Evolutionary conservation across 768 basidiomycete genomes (phyloP).

Genomic region (Grammothele lineata): DNA sequence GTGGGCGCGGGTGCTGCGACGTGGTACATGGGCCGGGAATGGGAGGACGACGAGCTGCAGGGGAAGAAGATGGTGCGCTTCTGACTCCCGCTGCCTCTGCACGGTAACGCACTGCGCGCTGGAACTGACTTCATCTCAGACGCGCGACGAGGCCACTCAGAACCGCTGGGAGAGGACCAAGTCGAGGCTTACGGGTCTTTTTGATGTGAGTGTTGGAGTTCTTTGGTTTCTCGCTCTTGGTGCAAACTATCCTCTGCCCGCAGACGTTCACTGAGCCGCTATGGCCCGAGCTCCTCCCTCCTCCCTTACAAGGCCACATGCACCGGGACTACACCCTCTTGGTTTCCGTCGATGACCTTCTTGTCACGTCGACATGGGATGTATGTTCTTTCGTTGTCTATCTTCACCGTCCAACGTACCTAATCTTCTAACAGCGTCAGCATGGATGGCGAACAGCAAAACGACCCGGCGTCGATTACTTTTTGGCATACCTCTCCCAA

Average conservation of each 20-base stretch:
- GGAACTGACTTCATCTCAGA: constrained; percentile 32
- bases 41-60: constrained; percentile 69
- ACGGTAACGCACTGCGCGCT: not conserved
- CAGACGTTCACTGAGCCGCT: constrained; percentile 93
- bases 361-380: constrained; percentile 93
- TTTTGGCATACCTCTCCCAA: constrained; percentile 93
- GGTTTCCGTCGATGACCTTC: constrained; percentile 86
- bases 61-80: constrained; percentile 54
- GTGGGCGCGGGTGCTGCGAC: constrained; percentile 54
- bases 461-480: constrained; percentile 96
- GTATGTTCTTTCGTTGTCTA: constrained; percentile 39
- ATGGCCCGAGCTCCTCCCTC: constrained; percentile 89
- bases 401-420: not conserved
- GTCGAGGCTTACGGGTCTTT: constrained; percentile 57
- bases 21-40: constrained; percentile 72
- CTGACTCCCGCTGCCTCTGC: not conserved
- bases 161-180: constrained; percentile 64
- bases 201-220: constrained; percentile 49
- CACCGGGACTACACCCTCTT: constrained; percentile 91
- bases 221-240: not conserved
- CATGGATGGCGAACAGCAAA: constrained; percentile 98
- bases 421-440: constrained; percentile 70
- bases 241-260: not conserved
- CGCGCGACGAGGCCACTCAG: constrained; percentile 52
- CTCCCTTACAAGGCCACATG: constrained; percentile 75